Conservation (phyloP, 176 grass and related monocot genomes). For the Echinochloa phyllopogon region DNA sequence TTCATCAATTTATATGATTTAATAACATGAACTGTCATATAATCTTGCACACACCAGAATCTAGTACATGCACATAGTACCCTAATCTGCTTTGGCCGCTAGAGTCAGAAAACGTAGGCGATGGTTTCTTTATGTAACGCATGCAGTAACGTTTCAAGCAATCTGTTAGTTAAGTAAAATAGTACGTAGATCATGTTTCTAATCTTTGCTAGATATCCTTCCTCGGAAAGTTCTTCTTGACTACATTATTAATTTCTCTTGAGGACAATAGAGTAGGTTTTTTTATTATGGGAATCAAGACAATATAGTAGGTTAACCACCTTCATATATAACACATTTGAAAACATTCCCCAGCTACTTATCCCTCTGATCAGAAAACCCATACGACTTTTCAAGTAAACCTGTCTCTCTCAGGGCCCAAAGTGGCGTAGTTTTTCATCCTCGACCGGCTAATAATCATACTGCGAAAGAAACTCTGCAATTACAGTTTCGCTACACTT, state of each 20-base stretch:
- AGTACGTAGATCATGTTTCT: too few species aligned
- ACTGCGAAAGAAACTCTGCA: not conserved
- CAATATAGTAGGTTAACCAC: not conserved
- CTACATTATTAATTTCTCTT: conserved; percentile 13
- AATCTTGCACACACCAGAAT: not conserved
- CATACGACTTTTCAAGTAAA: not conserved
- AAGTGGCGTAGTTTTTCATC: not conserved
- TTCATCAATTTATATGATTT: not conserved
- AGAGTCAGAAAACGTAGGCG: not conserved
- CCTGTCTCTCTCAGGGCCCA: not conserved
- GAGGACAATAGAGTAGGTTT: not conserved
- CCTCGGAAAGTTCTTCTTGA: conserved; percentile 1
- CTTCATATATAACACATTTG: not conserved
- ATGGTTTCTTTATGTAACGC: not conserved
- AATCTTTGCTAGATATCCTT: not conserved
- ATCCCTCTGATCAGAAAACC: not conserved
- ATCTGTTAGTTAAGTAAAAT: not conserved
- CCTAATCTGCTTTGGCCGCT: not conserved
- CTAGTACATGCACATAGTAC: not conserved
- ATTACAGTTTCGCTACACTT: not conserved
- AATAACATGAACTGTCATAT: not conserved
- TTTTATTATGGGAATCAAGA: not conserved
- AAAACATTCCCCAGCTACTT: not conserved
- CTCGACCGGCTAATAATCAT: conserved; percentile 18
- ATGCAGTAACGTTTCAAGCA: conserved; percentile 2